Base-by-base conservation (phyloP, 139 green algal genomes). In the Chlorella sp. region DNA sequence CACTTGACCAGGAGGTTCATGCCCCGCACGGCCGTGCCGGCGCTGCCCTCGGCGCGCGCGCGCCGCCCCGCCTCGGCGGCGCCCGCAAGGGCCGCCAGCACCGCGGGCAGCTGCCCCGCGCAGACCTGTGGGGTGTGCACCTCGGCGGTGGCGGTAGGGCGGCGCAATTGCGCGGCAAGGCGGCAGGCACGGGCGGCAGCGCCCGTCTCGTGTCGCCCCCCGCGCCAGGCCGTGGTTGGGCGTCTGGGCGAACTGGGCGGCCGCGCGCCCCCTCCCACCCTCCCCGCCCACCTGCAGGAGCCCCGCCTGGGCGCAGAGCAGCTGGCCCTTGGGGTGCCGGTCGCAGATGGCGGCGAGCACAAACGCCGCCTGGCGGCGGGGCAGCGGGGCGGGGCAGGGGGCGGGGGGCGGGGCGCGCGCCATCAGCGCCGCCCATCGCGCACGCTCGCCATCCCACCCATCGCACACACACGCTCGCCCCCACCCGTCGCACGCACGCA, bases 281-380 rank as follows among this genome's bases (percentile, higher is more conserved):
- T n/a, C n/a, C 21, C 51, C 6, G n/a, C 42, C 31, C 5, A 50
- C 68, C 42, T 73, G 67, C 77, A 91, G 46, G 41, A 90, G 66
- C 23, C 77, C 82, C 14, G 67, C 58, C 48, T 83, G 66, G 27
- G 84, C 83, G 67, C 83, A 88, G 48, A 83, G 64, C 59, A 80
- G 51, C 71, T 88, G 79, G 14, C 79, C 88, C n/a, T 64, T 83
- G 46, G 87, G 79, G 77, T 98, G 87, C 14, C 81, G 74, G 79
- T 97, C 86, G 64, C 89, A 96, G 38, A 99, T 95, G 59, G 92
- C 87, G 3, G 95, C 88, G 58, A 99, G 86, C 69, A 99, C 91
- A 89, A 99, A 98, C 8, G 90, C 91, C 14, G 95, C 95, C 88
- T 94, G 89, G n/a, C 38, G 33, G 23, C 31, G 33, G 17, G 40